Conservation (phyloP, 2,329 filamentous ascomycete species). For the Drechslerella coelobrocha region DNA sequence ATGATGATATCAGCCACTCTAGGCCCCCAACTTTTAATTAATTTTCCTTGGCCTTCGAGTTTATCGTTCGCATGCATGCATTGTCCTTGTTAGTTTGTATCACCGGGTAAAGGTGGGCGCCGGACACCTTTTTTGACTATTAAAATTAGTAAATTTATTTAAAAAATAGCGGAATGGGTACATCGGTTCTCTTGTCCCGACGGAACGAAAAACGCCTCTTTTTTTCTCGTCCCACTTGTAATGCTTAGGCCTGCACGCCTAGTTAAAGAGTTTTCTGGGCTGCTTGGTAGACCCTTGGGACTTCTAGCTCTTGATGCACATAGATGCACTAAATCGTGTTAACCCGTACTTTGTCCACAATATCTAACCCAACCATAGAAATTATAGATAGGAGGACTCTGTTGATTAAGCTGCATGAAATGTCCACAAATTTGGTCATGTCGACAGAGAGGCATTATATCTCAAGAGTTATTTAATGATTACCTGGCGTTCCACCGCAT, state of each 20-base stretch:
- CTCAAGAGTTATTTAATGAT: neutral
- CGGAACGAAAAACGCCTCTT: constrained; percentile 1
- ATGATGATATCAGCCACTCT: neutral
- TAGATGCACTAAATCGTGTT: too few relatives aligned
- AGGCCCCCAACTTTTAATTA: constrained; percentile 1
- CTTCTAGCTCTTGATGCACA: too few relatives aligned
- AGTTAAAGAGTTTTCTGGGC: too few relatives aligned
- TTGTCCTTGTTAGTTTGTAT: neutral
- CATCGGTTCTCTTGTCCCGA: constrained; percentile 1
- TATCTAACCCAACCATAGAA: too few relatives aligned
- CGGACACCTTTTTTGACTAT: neutral
- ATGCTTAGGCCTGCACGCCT: neutral
- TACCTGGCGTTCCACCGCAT: neutral
- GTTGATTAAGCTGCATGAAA: too few relatives aligned
- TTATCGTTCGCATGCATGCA: neutral
- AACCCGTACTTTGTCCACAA: too few relatives aligned
- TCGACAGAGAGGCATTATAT: too few relatives aligned
- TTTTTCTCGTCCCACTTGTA: neutral
- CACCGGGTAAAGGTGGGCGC: neutral
- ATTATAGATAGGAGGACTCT: too few relatives aligned
- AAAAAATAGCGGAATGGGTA: too few relatives aligned
- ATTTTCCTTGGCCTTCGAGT: neutral
- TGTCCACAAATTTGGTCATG: too few relatives aligned
- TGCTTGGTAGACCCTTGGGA: too few relatives aligned
- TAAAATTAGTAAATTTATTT: neutral